phyloP scores from a whole-genome alignment of 768 basidiomycete species.

The Inosperma sp. region DNA sequence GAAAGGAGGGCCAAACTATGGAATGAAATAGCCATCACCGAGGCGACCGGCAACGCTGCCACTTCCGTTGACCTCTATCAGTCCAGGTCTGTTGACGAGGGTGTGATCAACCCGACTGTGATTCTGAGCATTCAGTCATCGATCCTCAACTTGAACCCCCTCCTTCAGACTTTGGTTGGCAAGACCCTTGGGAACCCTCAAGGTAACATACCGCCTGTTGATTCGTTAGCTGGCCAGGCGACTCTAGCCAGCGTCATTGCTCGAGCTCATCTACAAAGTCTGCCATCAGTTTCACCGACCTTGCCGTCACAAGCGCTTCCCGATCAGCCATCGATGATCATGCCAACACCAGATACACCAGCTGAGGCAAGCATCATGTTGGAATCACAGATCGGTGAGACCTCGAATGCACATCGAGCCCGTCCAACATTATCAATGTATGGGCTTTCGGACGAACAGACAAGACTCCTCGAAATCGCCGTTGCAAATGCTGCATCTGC shows the following conservation, averaged over 20 bases:
- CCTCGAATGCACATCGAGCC: slow-evolving; percentile 15
- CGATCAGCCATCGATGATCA: slow-evolving; percentile 14
- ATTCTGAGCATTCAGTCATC: slow-evolving; percentile 48
- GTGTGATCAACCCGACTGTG: slow-evolving; percentile 49
- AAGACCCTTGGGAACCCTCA: slow-evolving; percentile 45
- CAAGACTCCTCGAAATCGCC: slow-evolving; percentile 62
- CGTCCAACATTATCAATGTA: slow-evolving; percentile 55
- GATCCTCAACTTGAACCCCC: slow-evolving; percentile 50
- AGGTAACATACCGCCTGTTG: slow-evolving; percentile 30
- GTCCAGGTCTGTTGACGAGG: slow-evolving; percentile 47
- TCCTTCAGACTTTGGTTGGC: slow-evolving; percentile 56
- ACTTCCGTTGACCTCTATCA: slow-evolving; percentile 24
- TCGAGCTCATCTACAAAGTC: slow-evolving; percentile 56
- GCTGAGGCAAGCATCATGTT: slow-evolving; percentile 13
- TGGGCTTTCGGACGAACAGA: slow-evolving; percentile 70
- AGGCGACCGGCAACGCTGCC: slow-evolving; percentile 28
- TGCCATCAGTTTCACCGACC: slow-evolving; percentile 12
- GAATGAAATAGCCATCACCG: slow-evolving; percentile 52
- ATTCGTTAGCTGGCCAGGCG: slow-evolving; percentile 54
- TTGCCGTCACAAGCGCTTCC: slow-evolving; percentile 14
- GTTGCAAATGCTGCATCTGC: slow-evolving; percentile 71
- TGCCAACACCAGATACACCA: slow-evolving; percentile 10
- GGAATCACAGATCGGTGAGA: slow-evolving; percentile 17
- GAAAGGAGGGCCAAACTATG: slow-evolving; percentile 60
- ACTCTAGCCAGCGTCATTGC: slow-evolving; percentile 71